These are phyloP conservation scores for Phaseolus lunatus DNA, from an alignment of 306 rosid species.

Conservation along the genomic window DNA sequence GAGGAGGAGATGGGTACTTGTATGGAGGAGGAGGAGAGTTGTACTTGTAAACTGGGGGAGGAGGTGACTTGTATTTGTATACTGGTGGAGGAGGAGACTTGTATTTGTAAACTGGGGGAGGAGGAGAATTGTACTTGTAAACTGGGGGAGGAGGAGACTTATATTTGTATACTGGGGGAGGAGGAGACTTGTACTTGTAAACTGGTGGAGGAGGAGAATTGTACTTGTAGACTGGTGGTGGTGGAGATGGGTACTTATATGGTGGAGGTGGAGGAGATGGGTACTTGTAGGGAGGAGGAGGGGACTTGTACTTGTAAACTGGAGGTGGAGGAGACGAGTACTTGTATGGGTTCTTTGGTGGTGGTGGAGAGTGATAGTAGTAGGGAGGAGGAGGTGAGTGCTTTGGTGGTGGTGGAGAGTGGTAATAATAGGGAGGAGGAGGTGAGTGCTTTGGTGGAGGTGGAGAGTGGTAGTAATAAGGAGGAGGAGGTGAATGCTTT, in stretches of 20 bases:
- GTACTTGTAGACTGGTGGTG: conserved; percentile 43
- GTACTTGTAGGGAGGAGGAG: background rate
- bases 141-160: background rate
- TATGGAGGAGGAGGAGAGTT: background rate
- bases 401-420: conserved; percentile 35
- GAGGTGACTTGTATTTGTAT: background rate
- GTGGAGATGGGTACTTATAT: conserved; percentile 65
- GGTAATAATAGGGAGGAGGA: conserved; percentile 29
- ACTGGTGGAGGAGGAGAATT: background rate
- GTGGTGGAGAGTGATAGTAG: background rate
- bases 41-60: background rate
- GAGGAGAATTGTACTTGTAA: background rate
- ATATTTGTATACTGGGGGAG: background rate
- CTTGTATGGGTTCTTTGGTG: background rate
- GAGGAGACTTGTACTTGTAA: background rate
- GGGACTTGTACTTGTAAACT: no score
- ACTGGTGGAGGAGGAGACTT: background rate
- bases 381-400: conserved; percentile 27
- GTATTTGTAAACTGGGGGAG: background rate
- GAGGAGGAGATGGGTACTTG: conserved; percentile 2
- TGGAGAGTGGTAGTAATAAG: conserved; percentile 21
- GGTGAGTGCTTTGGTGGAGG: conserved; percentile 39
- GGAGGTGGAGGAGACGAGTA: background rate
- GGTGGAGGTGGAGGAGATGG: conserved; percentile 39
- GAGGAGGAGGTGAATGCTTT: conserved; percentile 40